Evolutionary conservation across 768 basidiomycete genomes (phyloP).

Genomic region (Strobilomyces dryophilus): DNA sequence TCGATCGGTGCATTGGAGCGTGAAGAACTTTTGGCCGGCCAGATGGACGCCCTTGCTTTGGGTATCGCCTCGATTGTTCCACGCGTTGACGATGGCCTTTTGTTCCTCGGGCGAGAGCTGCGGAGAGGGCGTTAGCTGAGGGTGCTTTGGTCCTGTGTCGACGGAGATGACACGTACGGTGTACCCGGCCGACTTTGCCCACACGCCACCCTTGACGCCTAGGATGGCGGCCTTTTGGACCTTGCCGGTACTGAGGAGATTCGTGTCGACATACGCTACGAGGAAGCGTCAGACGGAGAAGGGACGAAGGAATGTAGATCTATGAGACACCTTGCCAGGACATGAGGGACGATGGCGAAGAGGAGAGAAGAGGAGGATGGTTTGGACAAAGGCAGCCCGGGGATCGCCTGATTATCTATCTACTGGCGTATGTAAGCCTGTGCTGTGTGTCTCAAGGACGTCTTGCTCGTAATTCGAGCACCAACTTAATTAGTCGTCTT

Average conservation of each 20-base stretch:
- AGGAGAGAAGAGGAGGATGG: neutral
- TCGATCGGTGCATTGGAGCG: constrained; percentile 38
- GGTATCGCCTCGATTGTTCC: constrained; percentile 35
- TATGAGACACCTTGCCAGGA: constrained; percentile 70
- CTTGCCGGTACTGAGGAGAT: constrained; percentile 72
- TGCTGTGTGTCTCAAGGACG: neutral
- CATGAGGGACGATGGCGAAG: constrained; percentile 36
- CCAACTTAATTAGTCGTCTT: too few relatives aligned
- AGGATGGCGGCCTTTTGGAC: constrained; percentile 61
- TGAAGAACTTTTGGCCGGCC: constrained; percentile 72
- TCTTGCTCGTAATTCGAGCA: too few relatives aligned
- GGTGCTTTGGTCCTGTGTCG: neutral
- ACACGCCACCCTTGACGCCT: constrained; percentile 28
- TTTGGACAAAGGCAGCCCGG: neutral
- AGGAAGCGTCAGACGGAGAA: constrained; percentile 30
- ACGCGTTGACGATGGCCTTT: constrained; percentile 35
- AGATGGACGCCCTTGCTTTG: constrained; percentile 62
- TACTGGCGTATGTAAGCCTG: constrained; percentile 26
- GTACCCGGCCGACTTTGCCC: constrained; percentile 26
- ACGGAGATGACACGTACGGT: neutral
- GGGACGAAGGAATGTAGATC: neutral
- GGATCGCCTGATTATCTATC: constrained; percentile 34
- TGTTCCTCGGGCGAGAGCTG: constrained; percentile 23
- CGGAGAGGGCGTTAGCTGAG: neutral
- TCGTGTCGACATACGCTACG: constrained; percentile 74